Conservation (phyloP, 805 yeast genomes). For the Lipomyces sp. region DNA sequence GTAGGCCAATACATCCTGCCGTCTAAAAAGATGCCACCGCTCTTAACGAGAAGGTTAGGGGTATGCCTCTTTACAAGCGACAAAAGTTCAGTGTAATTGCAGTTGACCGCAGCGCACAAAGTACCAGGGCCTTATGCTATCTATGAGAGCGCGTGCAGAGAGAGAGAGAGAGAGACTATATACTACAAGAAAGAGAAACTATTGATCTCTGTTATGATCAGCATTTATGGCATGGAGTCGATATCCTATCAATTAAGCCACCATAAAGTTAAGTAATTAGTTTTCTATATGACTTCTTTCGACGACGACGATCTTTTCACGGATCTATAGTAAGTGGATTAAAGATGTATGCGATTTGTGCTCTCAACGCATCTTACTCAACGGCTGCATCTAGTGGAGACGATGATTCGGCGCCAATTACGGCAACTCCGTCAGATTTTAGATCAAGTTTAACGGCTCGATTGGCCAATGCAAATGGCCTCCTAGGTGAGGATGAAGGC, state of each 20-base stretch:
- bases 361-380: constrained; percentile 7
- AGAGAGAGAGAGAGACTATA: no score
- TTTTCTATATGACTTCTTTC: background rate
- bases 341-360: background rate
- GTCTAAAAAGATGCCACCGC: no score
- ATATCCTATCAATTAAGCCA: background rate
- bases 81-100: no score
- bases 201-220: background rate
- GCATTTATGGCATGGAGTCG: background rate
- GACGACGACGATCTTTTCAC: constrained; percentile 31
- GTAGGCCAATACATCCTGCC: no score
- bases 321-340: constrained; percentile 36
- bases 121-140: no score
- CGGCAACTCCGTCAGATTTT: background rate
- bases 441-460: background rate
- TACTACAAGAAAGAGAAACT: no score
- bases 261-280: background rate
- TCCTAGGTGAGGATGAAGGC: background rate
- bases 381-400: constrained; percentile 3
- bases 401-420: background rate
- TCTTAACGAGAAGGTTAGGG: no score
- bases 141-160: no score
- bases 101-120: no score
- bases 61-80: no score
- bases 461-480: background rate